Evolutionary conservation across 1,139 yeast species (phyloP), one percentile per base, ranked within the genome.

Genomic region (Pichia sp.): DNA sequence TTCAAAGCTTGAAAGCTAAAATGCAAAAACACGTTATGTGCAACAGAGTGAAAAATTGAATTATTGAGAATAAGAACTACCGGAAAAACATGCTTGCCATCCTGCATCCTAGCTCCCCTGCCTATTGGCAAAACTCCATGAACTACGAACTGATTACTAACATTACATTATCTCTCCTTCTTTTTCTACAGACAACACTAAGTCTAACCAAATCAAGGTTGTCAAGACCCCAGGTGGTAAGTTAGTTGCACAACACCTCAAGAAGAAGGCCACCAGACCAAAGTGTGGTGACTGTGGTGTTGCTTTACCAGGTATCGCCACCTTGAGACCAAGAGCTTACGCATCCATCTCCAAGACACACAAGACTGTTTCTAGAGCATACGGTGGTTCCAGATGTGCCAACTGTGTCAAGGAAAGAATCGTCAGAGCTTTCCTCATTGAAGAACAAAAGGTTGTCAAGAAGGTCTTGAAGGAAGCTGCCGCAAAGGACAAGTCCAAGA

Each of bases 161-260:
- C 65, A 58, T 58, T 33, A 4, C 12, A 24, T 20, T 27, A 9
- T 7, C 31, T 9, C 20, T 48, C 52, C 58, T 55, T 67, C 52
- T 75, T 50, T 54, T 46, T 31, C n/a, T 49, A 17, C 45, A 83
- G 91, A 90, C 96, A 92, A 92, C 96, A 90, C 97, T 85, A 87
- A 85, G 79, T 92, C 98, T 71, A 93, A 93, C 96, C 88, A 87
- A 85, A 92, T 92, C 84, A 91, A 89, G 93, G 95, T 92, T 79
- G 95, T 92, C 73, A 93, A 91, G 88, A 93, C 99, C 80, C 98
- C 99, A 78, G 99, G 99, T 84, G 97, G 97, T 75, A 87, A 85
- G 79, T 85, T 93, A 77, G 87, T 91, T 75, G 96, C 96, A 77
- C 97, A 90, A 79, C 98, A 93, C 83, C 81, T 89, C 76, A 91